Conservation (phyloP, 2,329 filamentous ascomycete species). For the Paraphaeosphaeria sporulosa region DNA sequence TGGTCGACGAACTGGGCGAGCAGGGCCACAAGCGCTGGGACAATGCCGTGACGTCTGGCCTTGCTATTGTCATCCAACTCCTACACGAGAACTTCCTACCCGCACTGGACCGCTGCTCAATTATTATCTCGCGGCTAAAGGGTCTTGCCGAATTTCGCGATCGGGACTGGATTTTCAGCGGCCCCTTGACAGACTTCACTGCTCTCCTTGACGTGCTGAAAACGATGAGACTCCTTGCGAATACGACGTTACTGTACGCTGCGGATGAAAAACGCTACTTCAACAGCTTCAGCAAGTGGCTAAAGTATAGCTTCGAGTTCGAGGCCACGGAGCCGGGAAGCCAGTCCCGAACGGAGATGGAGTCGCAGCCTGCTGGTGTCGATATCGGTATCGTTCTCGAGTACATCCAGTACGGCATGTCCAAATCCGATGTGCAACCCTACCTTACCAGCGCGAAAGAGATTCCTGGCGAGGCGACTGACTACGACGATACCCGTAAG, state of each 20-base stretch:
- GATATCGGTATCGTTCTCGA: constrained; percentile 75
- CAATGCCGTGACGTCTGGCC: constrained; percentile 79
- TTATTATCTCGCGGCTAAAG: constrained; percentile 82
- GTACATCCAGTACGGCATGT: constrained; percentile 78
- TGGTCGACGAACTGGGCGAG: constrained; percentile 74
- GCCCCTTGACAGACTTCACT: constrained; percentile 53
- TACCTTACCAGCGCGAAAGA: constrained; percentile 61
- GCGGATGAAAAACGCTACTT: constrained; percentile 83
- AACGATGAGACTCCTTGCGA: constrained; percentile 76
- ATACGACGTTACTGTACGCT: constrained; percentile 74
- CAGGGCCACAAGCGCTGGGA: constrained; percentile 96
- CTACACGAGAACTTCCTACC: constrained; percentile 89
- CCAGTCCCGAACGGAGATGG: constrained; percentile 70
- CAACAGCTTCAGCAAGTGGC: constrained; percentile 79
- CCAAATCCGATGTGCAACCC: constrained; percentile 68
- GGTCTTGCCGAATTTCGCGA: constrained; percentile 85
- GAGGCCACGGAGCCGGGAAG: constrained; percentile 70
- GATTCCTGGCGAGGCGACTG: constrained; percentile 14
- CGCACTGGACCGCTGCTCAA: constrained; percentile 80
- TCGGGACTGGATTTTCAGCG: constrained; percentile 65
- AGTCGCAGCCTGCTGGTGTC: constrained; percentile 78
- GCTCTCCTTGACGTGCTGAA: constrained; percentile 71
- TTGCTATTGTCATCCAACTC: constrained; percentile 78
- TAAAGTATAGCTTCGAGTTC: constrained; percentile 82
- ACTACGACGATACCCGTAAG: constrained; percentile 45